Percentiles rank a stretch among this genome's conserved stretches.
phyloP scores from a whole-genome alignment of 1,284 basidiomycete species.

The Hemileia vastatrix region DNA sequence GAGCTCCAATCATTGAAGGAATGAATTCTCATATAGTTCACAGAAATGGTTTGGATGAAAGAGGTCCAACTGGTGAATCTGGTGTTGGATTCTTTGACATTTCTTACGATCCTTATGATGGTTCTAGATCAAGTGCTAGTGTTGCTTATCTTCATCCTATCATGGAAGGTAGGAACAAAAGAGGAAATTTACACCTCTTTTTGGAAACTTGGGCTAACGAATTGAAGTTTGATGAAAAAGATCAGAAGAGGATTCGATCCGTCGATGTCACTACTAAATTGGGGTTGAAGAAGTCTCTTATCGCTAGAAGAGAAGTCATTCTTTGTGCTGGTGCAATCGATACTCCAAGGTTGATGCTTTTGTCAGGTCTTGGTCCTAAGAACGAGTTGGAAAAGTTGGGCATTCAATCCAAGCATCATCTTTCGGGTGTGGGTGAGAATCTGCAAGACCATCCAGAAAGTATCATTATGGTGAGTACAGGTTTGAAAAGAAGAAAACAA shows the following conservation, averaged over 20 bases:
- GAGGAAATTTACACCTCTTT: conserved; percentile 44
- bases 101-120: conserved; percentile 43
- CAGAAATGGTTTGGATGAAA: conserved; percentile 34
- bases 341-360: conserved; percentile 50
- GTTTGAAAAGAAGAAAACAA: conserved; percentile 7
- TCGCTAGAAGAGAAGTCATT: conserved; percentile 39
- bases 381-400: conserved; percentile 47
- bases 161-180: conserved; percentile 39
- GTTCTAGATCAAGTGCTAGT: conserved; percentile 38
- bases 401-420: conserved; percentile 46
- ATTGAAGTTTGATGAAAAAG: conserved; percentile 20
- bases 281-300: conserved; percentile 35
- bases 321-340: conserved; percentile 46
- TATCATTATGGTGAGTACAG: conserved; percentile 29
- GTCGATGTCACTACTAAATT: conserved; percentile 35
- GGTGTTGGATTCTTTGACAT: conserved; percentile 45
- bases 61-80: conserved; percentile 10
- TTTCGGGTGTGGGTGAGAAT: conserved; percentile 52
- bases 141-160: conserved; percentile 45
- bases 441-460: conserved; percentile 50
- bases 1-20: conserved; percentile 40
- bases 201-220: conserved; percentile 44
- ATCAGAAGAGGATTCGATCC: neutral
- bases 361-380: conserved; percentile 51
- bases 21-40: too few species aligned